Conservation (phyloP, 2,329 filamentous ascomycete species). For the Drechslera avenae region DNA sequence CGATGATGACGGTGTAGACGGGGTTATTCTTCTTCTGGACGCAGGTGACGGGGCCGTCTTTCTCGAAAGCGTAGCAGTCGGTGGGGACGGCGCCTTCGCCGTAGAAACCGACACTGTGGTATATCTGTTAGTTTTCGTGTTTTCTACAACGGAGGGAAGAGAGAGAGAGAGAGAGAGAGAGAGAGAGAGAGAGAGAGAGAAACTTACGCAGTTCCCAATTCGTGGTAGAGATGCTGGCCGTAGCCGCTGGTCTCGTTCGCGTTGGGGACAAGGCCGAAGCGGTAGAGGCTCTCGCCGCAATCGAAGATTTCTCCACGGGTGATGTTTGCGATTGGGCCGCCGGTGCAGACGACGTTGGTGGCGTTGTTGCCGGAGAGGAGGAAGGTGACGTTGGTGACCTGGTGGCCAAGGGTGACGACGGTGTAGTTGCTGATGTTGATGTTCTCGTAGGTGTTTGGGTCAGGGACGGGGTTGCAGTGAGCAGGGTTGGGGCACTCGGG, state of each 20-base stretch:
- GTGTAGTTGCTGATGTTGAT: slow-evolving; percentile 26
- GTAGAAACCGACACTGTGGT: slow-evolving; percentile 1
- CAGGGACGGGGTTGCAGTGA: too few relatives aligned
- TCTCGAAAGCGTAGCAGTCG: neutral
- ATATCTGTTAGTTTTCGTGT: neutral
- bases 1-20: too few relatives aligned
- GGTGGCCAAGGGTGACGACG: slow-evolving; percentile 22
- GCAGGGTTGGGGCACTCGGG: too few relatives aligned
- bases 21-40: too few relatives aligned
- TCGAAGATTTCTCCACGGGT: too few relatives aligned
- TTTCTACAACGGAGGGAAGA: too few relatives aligned
- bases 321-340: slow-evolving; percentile 15
- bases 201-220: slow-evolving; percentile 12
- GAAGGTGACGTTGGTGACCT: slow-evolving; percentile 27
- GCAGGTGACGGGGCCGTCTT: too few relatives aligned
- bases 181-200: too few relatives aligned
- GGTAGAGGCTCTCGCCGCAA: slow-evolving; percentile 26
- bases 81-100: slow-evolving; percentile 17
- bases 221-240: slow-evolving; percentile 23
- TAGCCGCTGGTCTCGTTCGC: slow-evolving; percentile 4
- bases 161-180: too few relatives aligned
- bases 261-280: slow-evolving; percentile 20
- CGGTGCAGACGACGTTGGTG: slow-evolving; percentile 17
- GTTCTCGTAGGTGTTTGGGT: too few relatives aligned
- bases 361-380: slow-evolving; percentile 27